Evolutionary conservation across 441 rosid genomes (phyloP), one percentile per base, ranked within the genome.

Genomic region (Eruca vesicaria): DNA sequence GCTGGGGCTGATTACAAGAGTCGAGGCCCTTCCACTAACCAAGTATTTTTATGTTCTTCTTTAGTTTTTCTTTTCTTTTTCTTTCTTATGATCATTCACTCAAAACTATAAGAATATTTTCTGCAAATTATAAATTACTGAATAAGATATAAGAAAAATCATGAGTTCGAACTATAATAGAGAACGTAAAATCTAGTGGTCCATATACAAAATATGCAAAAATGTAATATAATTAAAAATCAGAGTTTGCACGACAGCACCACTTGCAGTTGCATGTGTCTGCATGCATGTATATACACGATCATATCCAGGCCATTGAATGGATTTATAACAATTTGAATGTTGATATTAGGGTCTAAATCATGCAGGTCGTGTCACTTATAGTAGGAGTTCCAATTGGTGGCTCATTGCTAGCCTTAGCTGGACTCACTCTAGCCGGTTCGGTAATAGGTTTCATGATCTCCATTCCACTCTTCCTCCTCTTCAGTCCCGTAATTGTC

Each of bases 401-500:
- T 36, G 92, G 88, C 14, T 69, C 86, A 7, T 77, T 92, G 32
- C 87, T 89, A 18, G 80, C 88, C 9, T 68, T 94, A 18, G 84
- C 96, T 9, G 92, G 96, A 0, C 63, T 92, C 38, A 84, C 88
- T 11, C 78, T 92, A 20, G 80, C 84, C 0, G 92, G 88, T 6
- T 86, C 98, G 5, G 71, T 91, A n/a, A 84, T 87, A 6, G 93
- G 91, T 12, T 72, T 87, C 0, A 62, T 82, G 2, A 31, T 91
- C 59, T 65, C 90, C 29, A 78, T 89, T 2, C 96, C 99, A 0
- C 82, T 92, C 10, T 88, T 92, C 75, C 32, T 92, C 29, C 65
- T 92, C 78, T 92, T 90, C 82, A 91, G 98, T 77, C 97, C 97
- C 0, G 84, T 95, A 45, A 70, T 92, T 2, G 86, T 92, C 63